Conservation (phyloP, 768 basidiomycete genomes). For the Pholiota molesta region DNA sequence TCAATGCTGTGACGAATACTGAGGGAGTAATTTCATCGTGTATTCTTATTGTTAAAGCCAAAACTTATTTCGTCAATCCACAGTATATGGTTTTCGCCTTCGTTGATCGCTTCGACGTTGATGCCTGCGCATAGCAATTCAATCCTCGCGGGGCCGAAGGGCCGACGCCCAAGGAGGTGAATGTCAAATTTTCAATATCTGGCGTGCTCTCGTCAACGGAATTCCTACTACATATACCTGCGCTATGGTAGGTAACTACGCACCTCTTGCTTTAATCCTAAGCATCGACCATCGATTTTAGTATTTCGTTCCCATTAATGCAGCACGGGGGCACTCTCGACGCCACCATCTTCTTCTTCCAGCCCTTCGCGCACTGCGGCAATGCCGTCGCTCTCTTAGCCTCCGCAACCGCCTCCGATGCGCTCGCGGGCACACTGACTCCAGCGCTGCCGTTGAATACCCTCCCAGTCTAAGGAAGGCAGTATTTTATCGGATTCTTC, state of each 20-base stretch:
- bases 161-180: conserved; percentile 6
- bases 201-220: conserved; percentile 10
- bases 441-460: conserved; percentile 36
- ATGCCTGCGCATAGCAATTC: conserved; percentile 5
- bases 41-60: neutral
- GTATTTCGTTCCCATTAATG: conserved; percentile 46
- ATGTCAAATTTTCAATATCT: conserved; percentile 13
- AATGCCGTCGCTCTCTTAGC: conserved; percentile 40
- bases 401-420: conserved; percentile 37
- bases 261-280: neutral
- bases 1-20: conserved; percentile 7
- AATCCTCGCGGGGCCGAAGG: conserved; percentile 7
- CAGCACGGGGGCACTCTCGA: conserved; percentile 44
- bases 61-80: neutral
- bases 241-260: conserved; percentile 3
- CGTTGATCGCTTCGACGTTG: conserved; percentile 4
- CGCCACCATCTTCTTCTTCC: too few relatives aligned
- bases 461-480: conserved; percentile 33
- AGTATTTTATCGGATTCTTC: conserved; percentile 46
- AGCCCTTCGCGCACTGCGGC: conserved; percentile 38
- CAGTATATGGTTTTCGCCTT: conserved; percentile 12
- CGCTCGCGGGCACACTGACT: conserved; percentile 35
- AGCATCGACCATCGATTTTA: conserved; percentile 12
- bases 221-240: too few relatives aligned
- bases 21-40: conserved; percentile 2